phyloP scores from a whole-genome alignment of 169 alveolate genomes.

The Plasmodium blacklocki region DNA sequence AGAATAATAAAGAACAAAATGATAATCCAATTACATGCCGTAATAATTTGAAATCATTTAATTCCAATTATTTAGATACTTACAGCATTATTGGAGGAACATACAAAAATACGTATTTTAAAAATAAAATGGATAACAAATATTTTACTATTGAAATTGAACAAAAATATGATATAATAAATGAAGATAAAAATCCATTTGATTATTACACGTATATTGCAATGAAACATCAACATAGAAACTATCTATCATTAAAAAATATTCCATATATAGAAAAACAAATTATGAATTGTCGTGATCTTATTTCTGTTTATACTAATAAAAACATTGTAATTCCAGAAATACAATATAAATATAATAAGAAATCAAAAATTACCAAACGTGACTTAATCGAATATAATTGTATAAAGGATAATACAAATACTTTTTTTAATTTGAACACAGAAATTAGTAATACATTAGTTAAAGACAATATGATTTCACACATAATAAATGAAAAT shows the following conservation, averaged over 20 bases:
- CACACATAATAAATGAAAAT: slow-evolving; percentile 23
- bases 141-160: slow-evolving; percentile 20
- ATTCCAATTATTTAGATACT: slow-evolving; percentile 14
- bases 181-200: slow-evolving; percentile 9
- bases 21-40: slow-evolving; percentile 3
- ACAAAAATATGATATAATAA: slow-evolving; percentile 4
- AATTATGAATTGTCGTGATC: slow-evolving; percentile 11
- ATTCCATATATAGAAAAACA: slow-evolving; percentile 21
- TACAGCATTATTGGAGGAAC: not conserved
- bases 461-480: slow-evolving; percentile 4
- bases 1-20: slow-evolving; percentile 2
- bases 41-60: slow-evolving; percentile 20
- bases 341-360: slow-evolving; percentile 4
- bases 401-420: slow-evolving; percentile 15
- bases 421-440: slow-evolving; percentile 9
- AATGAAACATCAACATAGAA: slow-evolving; percentile 11
- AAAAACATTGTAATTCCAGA: slow-evolving; percentile 23
- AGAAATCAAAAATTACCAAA: slow-evolving; percentile 11
- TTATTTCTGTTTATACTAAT: slow-evolving; percentile 24
- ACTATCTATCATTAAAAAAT: slow-evolving; percentile 7
- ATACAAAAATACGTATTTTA: slow-evolving; percentile 23
- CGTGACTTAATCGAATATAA: slow-evolving; percentile 10
- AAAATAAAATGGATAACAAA: slow-evolving; percentile 19
- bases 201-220: slow-evolving; percentile 19
- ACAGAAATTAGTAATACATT: slow-evolving; percentile 12